These are phyloP conservation scores for Sarocladiaceae sp. DNA, from an alignment of 2,329 filamentous ascomycete genomes.

Conservation along the genomic window DNA sequence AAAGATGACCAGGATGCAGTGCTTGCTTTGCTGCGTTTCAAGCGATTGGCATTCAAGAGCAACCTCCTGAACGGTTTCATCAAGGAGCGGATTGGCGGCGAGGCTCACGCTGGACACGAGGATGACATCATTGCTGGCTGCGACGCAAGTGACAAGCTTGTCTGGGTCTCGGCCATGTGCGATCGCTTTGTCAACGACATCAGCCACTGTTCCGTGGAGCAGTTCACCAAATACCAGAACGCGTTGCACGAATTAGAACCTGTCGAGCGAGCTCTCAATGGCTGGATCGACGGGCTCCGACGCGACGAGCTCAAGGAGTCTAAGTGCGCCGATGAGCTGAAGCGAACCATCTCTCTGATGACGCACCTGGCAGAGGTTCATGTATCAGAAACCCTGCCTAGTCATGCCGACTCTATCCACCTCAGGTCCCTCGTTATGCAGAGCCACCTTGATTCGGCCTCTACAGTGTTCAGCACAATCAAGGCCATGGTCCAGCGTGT, in stretches of 20 bases:
- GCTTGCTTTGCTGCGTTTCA: constrained; percentile 83
- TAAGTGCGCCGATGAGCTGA: constrained; percentile 75
- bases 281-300: constrained; percentile 80
- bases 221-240: constrained; percentile 75
- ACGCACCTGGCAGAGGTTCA: constrained; percentile 81
- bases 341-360: constrained; percentile 80
- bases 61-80: constrained; percentile 73
- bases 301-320: constrained; percentile 82
- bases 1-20: constrained; percentile 79
- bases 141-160: constrained; percentile 79
- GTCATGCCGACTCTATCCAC: constrained; percentile 73
- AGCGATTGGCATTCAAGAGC: constrained; percentile 83
- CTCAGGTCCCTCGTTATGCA: constrained; percentile 75
- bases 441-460: constrained; percentile 75
- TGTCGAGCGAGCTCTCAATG: constrained; percentile 83
- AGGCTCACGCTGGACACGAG: constrained; percentile 62
- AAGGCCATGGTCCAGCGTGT: constrained; percentile 64
- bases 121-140: constrained; percentile 78
- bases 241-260: constrained; percentile 85
- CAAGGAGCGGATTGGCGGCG: constrained; percentile 69
- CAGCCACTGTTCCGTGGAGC: constrained; percentile 68
- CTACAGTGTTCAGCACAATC: constrained; percentile 59
- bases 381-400: constrained; percentile 64
- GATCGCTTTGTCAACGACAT: constrained; percentile 80
- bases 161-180: constrained; percentile 79